Evolutionary conservation across 108 stramenopile species (phyloP).

Genomic region (Nannochloropsis gaditana): DNA sequence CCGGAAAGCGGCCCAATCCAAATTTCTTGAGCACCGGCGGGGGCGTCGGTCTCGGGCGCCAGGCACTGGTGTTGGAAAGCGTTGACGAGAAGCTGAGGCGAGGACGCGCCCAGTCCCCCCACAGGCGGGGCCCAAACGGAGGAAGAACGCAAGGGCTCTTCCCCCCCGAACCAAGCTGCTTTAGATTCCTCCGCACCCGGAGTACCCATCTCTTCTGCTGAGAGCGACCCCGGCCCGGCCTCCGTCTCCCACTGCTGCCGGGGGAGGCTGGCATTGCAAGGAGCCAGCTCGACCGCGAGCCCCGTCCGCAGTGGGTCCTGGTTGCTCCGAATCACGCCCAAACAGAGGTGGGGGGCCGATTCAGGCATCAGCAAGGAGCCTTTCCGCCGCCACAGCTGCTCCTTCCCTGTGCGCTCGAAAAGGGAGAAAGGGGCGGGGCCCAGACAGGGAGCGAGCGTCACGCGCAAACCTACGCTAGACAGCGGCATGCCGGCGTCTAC

Average conservation of each 20-base stretch:
- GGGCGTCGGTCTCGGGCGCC: slow-evolving; percentile 17
- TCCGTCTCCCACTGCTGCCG: slow-evolving; percentile 14
- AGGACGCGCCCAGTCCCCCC: neutral
- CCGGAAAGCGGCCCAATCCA: slow-evolving; percentile 29
- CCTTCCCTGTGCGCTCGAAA: neutral
- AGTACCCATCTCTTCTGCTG: too few relatives aligned
- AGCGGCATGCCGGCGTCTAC: neutral
- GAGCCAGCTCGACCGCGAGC: slow-evolving; percentile 6
- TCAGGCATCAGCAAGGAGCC: slow-evolving; percentile 18
- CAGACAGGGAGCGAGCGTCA: neutral
- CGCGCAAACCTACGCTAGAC: neutral
- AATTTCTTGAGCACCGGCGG: slow-evolving; percentile 23
- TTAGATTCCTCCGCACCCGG: neutral
- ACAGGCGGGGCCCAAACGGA: neutral
- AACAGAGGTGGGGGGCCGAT: neutral
- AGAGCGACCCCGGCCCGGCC: too few relatives aligned
- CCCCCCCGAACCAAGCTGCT: neutral
- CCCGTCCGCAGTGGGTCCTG: neutral
- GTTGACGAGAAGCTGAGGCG: neutral
- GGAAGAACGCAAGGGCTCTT: neutral
- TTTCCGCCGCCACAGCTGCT: neutral
- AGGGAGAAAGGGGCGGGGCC: neutral
- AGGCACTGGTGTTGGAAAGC: slow-evolving; percentile 26
- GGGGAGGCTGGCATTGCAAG: neutral
- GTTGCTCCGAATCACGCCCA: neutral